Evolutionary conservation across 1,284 basidiomycete species (phyloP), one percentile per base, ranked within the genome.

Genomic region (Trichosporon ovoides): DNA sequence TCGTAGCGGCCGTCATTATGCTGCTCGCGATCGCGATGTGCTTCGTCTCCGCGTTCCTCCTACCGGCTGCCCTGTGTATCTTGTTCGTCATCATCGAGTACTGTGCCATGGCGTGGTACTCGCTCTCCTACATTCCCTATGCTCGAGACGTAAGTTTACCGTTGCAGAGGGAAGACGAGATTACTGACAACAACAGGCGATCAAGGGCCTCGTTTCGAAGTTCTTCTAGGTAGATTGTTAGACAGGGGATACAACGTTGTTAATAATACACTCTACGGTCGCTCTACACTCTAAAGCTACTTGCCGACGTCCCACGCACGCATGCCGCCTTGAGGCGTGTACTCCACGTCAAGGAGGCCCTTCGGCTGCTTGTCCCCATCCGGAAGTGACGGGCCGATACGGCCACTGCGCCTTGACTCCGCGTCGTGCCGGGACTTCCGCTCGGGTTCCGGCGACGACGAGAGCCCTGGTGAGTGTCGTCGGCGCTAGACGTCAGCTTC

Each of bases 301-400:
- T 96, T 96, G 36, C 91, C 91, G 67, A 88, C 69, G 78, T 96
- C 92, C 93, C 92, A 96, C 73, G 94, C 93, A 70, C 92, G 81
- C 57, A 88, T 85, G 1, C 84, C 80, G 0, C 92, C 92, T 54
- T 82, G 81, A 77, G 89, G 91, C 73, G 84, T 85, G 71, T 95
- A 96, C 75, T 87, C 83, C 61, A 92, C 89, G 55, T 87, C 85
- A 86, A 89, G 85, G 1, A 64, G n/a, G 16, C 35, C 33, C 53
- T 57, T 55, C 50, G 31, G 33, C 34, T 55, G 52, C 33, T 48
- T 48, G 24, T 52, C 22, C n/a, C 43, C 51, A 3, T 19, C 24
- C 28, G 38, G 37, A 18, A 28, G 31, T 5, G 24, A 19, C 3
- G 19, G 36, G 22, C 43, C 43, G 22, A 48, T 48, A 22, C 43